Evolutionary conservation across 495 filamentous ascomycete species (phyloP).

Genomic region (Talaromyces ruber): DNA sequence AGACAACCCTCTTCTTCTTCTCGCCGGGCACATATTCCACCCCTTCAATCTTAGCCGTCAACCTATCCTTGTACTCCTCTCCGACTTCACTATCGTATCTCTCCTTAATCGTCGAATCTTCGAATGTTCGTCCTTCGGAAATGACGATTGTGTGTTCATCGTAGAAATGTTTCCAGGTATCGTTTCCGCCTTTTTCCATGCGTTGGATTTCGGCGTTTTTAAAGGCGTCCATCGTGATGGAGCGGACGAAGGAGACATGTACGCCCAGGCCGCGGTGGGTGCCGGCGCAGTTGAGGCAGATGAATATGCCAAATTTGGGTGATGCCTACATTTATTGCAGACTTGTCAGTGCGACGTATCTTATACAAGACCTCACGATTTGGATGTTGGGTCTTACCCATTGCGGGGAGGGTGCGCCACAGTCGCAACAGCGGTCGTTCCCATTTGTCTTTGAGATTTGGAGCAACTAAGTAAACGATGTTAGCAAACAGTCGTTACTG

Average conservation of each 20-base stretch:
- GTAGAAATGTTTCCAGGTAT: slow-evolving; percentile 77
- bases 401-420: slow-evolving; percentile 88
- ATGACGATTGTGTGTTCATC: slow-evolving; percentile 59
- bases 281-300: slow-evolving; percentile 92
- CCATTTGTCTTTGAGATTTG: slow-evolving; percentile 78
- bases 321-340: slow-evolving; percentile 37
- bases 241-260: slow-evolving; percentile 95
- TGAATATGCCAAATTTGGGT: slow-evolving; percentile 80
- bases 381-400: slow-evolving; percentile 45
- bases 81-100: slow-evolving; percentile 79
- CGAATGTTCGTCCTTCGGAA: slow-evolving; percentile 52
- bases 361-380: background rate
- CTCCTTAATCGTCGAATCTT: slow-evolving; percentile 68
- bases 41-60: slow-evolving; percentile 78
- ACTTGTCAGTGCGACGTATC: background rate
- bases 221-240: slow-evolving; percentile 96
- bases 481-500: background rate
- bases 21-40: slow-evolving; percentile 67
- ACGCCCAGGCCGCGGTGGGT: slow-evolving; percentile 92
- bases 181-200: slow-evolving; percentile 83
- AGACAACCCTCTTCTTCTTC: slow-evolving; percentile 24
- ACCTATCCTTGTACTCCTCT: slow-evolving; percentile 91
- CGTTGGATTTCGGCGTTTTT: slow-evolving; percentile 78
- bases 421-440: slow-evolving; percentile 90
- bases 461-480: slow-evolving; percentile 50